Evolutionary conservation across 2,329 filamentous ascomycete genomes (phyloP), one percentile per base, ranked within the genome.

Genomic region (Colletotrichum australisinense): DNA sequence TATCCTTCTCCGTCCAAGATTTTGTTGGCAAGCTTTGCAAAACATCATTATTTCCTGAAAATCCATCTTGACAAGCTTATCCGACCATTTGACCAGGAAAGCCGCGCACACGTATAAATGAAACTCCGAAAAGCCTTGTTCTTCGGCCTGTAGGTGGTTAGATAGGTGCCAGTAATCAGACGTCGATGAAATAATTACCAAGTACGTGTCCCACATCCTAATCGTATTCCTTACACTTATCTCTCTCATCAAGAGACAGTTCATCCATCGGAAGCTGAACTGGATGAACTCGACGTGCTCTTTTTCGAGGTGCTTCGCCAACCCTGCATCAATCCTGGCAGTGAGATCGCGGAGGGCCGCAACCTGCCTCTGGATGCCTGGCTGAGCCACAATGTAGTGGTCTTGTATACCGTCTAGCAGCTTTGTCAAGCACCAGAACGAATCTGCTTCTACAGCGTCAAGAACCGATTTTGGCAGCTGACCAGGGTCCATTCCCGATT

Each of bases 11-110:
- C 1, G 95, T 98, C 97, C 97, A 99, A 67, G 93, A 90, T 77
- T 93, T 93, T 7, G 97, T 99, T 3, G 97, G 97, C 70, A 99
- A 86, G 57, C 95, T 94, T 84, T 99, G 97, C 67, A 99, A 86
- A 99, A 99, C 96, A 99, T 99, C 95, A 99, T 98, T 73, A 98
- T 93, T 83, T 98, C 96, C 85, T 98, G 89, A 77, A 98, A 98
- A 82, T 99, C 97, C 96, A 98, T 98, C 82, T 95, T 97, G 74
- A 96, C 89, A 58, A 99, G 88, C 81, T 97, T 95, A 77, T 97
- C 93, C 7, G 96, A 97, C 97, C 97, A 99, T 83, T 99, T 99
- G 66, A 98, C 97, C 30, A 99, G 88, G 81, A 99, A 98, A 5
- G 97, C 97, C 28, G 97, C 97, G 82, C 97, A 99, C 52, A 99